Conservation (phyloP, 2,329 filamentous ascomycete species). For the Alternaria arborescens region DNA sequence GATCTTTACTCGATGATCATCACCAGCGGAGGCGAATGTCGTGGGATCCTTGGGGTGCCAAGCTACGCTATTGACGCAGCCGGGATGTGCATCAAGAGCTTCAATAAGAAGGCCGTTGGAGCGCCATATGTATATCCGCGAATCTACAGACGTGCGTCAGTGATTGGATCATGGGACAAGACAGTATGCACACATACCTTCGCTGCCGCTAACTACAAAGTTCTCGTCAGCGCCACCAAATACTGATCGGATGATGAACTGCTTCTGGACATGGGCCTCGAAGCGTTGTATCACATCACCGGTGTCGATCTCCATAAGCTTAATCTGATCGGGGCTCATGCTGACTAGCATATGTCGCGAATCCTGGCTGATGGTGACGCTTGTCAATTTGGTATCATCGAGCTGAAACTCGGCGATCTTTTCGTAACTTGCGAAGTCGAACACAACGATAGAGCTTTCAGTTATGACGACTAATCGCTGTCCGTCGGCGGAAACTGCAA, state of each 20-base stretch:
- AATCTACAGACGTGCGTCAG: slow-evolving; percentile 57
- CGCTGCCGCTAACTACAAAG: slow-evolving; percentile 90
- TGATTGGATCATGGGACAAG: not conserved
- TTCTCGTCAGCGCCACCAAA: slow-evolving; percentile 93
- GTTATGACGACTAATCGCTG: slow-evolving; percentile 81
- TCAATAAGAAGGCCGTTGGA: slow-evolving; percentile 81
- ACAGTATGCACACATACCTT: slow-evolving; percentile 66
- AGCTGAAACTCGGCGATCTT: slow-evolving; percentile 78
- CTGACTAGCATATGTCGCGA: slow-evolving; percentile 85
- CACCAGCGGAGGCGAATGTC: slow-evolving; percentile 90
- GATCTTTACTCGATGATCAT: slow-evolving; percentile 87
- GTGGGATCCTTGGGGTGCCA: slow-evolving; percentile 87
- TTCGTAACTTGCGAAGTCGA: slow-evolving; percentile 77
- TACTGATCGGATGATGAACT: slow-evolving; percentile 80
- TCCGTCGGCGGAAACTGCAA: slow-evolving; percentile 84
- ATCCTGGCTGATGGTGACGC: slow-evolving; percentile 81
- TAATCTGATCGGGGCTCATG: slow-evolving; percentile 77
- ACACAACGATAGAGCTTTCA: slow-evolving; percentile 76
- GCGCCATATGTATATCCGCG: slow-evolving; percentile 86
- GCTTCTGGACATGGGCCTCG: slow-evolving; percentile 75
- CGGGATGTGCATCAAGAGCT: slow-evolving; percentile 76
- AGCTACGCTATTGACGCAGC: slow-evolving; percentile 83
- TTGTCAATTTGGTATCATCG: slow-evolving; percentile 75
- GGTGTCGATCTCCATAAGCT: slow-evolving; percentile 79
- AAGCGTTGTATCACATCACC: slow-evolving; percentile 77